Percentiles rank a stretch among this genome's conserved stretches.
phyloP scores from a whole-genome alignment of 2,329 filamentous ascomycete genomes.

The Ophiostoma himal-ulmi region DNA sequence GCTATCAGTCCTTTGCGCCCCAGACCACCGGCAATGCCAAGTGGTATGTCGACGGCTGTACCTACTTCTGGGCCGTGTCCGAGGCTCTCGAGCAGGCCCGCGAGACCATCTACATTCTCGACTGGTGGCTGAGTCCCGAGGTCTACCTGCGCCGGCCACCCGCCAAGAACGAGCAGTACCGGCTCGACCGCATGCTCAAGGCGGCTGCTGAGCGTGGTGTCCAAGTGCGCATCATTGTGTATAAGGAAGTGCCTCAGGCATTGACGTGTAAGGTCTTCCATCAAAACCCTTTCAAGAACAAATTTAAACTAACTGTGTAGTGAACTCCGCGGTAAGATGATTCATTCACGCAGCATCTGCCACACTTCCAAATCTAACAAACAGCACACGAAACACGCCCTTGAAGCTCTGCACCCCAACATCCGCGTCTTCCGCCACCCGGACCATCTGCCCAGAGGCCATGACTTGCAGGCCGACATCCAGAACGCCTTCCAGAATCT shows the following conservation, averaged over 20 bases:
- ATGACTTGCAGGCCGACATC: constrained; percentile 62
- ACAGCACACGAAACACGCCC: constrained; percentile 69
- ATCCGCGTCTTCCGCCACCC: constrained; percentile 87
- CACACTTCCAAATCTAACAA: background rate
- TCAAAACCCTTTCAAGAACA: background rate
- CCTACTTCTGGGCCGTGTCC: constrained; percentile 81
- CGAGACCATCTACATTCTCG: constrained; percentile 77
- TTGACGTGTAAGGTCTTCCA: constrained; percentile 59
- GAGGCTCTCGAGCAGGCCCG: constrained; percentile 64
- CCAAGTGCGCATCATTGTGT: constrained; percentile 78
- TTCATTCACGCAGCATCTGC: background rate
- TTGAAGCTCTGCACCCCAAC: constrained; percentile 74
- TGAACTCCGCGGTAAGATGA: constrained; percentile 21
- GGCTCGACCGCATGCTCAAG: constrained; percentile 75
- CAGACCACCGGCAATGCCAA: constrained; percentile 69
- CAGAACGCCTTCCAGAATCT: constrained; percentile 52
- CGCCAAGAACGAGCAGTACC: constrained; percentile 73
- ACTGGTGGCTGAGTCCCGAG: constrained; percentile 88
- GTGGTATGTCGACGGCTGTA: constrained; percentile 82
- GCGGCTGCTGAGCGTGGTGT: constrained; percentile 80
- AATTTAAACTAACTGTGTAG: constrained; percentile 42
- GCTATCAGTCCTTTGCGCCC: constrained; percentile 65
- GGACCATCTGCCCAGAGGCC: constrained; percentile 72
- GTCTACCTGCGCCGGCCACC: constrained; percentile 80
- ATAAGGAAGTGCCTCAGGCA: constrained; percentile 83